Evolutionary conservation across 2,329 filamentous ascomycete species (phyloP), one percentile per base, ranked within the genome.

Genomic region (Alternaria hordeiaustralica): DNA sequence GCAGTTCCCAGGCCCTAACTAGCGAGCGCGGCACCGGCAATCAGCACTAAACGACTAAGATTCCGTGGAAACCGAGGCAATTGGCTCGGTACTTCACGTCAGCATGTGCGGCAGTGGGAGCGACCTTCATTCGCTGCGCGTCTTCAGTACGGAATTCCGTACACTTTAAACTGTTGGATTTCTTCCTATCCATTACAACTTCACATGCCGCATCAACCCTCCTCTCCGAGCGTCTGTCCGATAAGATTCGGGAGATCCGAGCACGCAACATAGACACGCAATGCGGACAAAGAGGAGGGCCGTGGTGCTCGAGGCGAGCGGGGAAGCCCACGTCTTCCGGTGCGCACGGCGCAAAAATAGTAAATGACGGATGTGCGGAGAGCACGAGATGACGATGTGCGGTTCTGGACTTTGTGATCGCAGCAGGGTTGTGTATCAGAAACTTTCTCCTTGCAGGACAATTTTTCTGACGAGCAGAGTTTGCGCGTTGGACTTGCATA

Each of bases 1-100:
- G 45, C 53, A 57, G 58, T 41, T 45, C 33, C 54, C 44, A 47
- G 23, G 30, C n/a, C 21, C 33, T 36, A 60, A 55, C 49, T n/a
- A 26, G 49, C 30, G 44, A 61, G 25, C 58, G 58, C 58, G 58
- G 58, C 53, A 61, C 53, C 58, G 58, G 58, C 53, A 57, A 6
- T 41, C 20, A 25, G 15, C 53, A 25, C 53, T 47, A 61, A 33
- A 6, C 25, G 41, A 18, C 58, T 43, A 45, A 54, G 43, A 61
- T n/a, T 23, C 20, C 53, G 12, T 41, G 28, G 49, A 53, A 53
- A 23, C 30, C 49, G 28, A 36, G 30, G 49, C 49, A n/a, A 41
- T 53, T 53, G 49, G 49, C 15, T 41, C 49, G 49, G 49, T 21
- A 41, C 28, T 53, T 33, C 8, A 13, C 7, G 49, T 36, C 49